Evolutionary conservation across 768 basidiomycete genomes (phyloP), one percentile per base, ranked within the genome.

Genomic region (Omphalotus guepiniiformis): DNA sequence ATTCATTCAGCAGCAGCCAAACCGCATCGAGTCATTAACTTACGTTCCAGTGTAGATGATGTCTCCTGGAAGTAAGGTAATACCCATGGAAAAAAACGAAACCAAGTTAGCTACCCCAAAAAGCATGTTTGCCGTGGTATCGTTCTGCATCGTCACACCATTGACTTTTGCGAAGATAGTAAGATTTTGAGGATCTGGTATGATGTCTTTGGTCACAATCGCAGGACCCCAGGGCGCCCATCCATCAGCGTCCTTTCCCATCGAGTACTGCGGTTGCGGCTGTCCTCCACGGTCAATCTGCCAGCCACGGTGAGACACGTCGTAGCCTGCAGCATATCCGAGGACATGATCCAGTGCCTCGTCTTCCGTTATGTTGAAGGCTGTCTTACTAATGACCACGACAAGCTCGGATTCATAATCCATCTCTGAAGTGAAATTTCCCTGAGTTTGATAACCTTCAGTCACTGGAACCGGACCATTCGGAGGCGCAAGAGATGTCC

Each of bases 41-140:
- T 37, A 67, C 70, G 66, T 70, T 58, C 69, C 69, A 42, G 70
- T 71, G 55, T 71, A 73, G 19, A 73, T 71, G 2, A 73, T 63
- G 48, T 73, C 71, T 15, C 69, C 71, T 19, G 70, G 71, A 12
- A 64, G 53, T 23, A 71, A 49, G 2, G 70, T 73, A 7, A 62
- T 72, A 1, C 71, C 70, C 71, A 73, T 73, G 2, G 67, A 69
- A 59, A 73, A 70, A 60, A 70, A 72, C 6, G 64, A 66, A 18
- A 71, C 67, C 2, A 71, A 57, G 16, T 69, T 57, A 47, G 64
- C 65, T 35, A 72, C 69, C 25, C 63, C 63, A 47, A 71, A 72
- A 12, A 72, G 68, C 70, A 71, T 71, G 45, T 63, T 70, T 16
- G 67, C 69, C 1, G 68, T 71, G 9, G 64, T 69, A 23, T 65